Conservation (phyloP, 768 basidiomycete genomes). For the Lenzites betulinus region DNA sequence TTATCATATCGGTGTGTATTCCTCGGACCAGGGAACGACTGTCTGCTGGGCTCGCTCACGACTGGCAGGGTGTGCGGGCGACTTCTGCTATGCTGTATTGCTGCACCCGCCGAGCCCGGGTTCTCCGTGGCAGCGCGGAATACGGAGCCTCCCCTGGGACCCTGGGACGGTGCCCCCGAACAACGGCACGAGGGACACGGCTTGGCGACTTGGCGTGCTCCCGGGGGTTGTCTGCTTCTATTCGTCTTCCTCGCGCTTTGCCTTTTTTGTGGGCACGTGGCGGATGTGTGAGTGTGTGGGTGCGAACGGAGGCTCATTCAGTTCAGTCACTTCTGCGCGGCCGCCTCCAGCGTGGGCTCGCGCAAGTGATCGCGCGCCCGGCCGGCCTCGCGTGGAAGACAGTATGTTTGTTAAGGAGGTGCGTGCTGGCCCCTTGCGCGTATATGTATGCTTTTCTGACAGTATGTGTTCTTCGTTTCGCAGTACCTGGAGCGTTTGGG, state of each 20-base stretch:
- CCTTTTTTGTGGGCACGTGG: not conserved
- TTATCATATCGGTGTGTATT: not conserved
- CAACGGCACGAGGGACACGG: not conserved
- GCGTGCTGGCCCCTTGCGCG: no score
- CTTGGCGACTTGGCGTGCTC: constrained; percentile 8
- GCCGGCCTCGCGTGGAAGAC: no score
- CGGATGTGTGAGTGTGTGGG: constrained; percentile 3
- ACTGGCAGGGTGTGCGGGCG: not conserved
- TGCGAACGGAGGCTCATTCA: not conserved
- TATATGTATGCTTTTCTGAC: no score
- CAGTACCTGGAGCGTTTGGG: no score
- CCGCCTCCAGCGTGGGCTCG: no score
- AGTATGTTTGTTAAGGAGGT: no score
- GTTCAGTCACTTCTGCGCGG: no score
- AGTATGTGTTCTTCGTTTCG: no score
- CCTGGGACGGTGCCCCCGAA: not conserved
- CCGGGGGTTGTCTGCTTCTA: not conserved
- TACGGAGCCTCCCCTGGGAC: not conserved
- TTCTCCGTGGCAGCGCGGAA: not conserved
- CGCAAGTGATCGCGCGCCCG: no score
- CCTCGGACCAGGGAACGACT: not conserved
- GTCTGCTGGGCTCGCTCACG: not conserved
- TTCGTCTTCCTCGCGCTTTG: no score
- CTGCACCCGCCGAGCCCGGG: not conserved
- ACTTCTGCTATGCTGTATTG: not conserved